A percentile compares a stretch with the other conserved stretches of the same genome.
phyloP scores from a whole-genome alignment of 2,329 filamentous ascomycete species.

The Penicillium occitanis region DNA sequence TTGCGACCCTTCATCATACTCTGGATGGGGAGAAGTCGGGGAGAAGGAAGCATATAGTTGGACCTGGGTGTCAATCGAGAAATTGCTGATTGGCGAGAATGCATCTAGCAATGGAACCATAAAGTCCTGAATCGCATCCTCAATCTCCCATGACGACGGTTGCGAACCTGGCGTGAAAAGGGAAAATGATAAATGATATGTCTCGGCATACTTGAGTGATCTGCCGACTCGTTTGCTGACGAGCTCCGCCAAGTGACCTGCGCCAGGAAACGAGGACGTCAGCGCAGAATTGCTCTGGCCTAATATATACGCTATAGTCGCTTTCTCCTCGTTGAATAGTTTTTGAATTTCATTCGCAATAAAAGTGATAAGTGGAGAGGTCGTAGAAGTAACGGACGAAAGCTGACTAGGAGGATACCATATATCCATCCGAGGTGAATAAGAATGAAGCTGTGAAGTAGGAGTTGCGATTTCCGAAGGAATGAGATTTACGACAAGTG shows the following conservation, averaged over 20 bases:
- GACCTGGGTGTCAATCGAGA: slow-evolving; percentile 93
- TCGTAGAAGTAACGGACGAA: slow-evolving; percentile 65
- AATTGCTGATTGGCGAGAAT: slow-evolving; percentile 82
- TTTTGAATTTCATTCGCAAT: slow-evolving; percentile 75
- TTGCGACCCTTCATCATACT: slow-evolving; percentile 54
- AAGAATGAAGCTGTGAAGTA: slow-evolving; percentile 65
- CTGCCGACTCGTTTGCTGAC: slow-evolving; percentile 70
- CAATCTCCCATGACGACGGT: slow-evolving; percentile 90
- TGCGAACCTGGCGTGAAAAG: slow-evolving; percentile 77
- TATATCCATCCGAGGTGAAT: slow-evolving; percentile 71
- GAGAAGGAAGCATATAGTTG: slow-evolving; percentile 80
- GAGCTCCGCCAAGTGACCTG: slow-evolving; percentile 51
- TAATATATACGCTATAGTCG: slow-evolving; percentile 74
- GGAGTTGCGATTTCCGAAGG: slow-evolving; percentile 52
- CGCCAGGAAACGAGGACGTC: slow-evolving; percentile 25
- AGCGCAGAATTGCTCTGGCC: slow-evolving; percentile 51
- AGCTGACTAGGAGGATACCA: slow-evolving; percentile 70
- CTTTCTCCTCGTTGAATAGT: slow-evolving; percentile 84
- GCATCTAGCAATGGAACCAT: slow-evolving; percentile 78
- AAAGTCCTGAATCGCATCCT: slow-evolving; percentile 75
- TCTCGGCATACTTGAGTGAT: slow-evolving; percentile 86
- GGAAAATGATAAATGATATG: slow-evolving; percentile 94
- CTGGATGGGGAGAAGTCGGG: slow-evolving; percentile 59
- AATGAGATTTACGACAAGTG: slow-evolving; percentile 69
- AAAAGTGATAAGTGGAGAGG: slow-evolving; percentile 72